These are phyloP conservation scores for Eucalyptus microcorys DNA, from an alignment of 345 rosid genomes.

Conservation along the genomic window DNA sequence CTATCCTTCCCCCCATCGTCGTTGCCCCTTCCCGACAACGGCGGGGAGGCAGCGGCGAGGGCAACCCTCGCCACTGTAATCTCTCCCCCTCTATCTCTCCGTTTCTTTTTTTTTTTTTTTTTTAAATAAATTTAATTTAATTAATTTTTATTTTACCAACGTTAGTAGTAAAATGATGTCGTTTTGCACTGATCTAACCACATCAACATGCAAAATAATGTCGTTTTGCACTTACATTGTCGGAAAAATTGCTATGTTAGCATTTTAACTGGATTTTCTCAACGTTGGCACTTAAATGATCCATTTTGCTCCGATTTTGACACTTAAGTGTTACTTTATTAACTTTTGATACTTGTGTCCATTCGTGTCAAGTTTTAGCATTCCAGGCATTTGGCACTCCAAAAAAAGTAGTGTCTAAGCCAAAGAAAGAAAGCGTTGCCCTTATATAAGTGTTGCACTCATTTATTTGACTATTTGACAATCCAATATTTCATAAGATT, in stretches of 20 bases:
- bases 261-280: rapidly evolving
- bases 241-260: rapidly evolving
- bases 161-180: rapidly evolving
- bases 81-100: too few species aligned
- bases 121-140: too few species aligned
- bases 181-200: too few species aligned
- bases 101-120: rapidly evolving
- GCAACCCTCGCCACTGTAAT: rapidly evolving
- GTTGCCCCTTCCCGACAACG: rapidly evolving
- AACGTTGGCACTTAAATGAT: rapidly evolving
- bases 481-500: neutral
- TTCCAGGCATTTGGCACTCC: rapidly evolving
- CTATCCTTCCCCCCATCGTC: rapidly evolving
- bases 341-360: rapidly evolving
- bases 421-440: too few species aligned
- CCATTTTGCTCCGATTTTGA: rapidly evolving
- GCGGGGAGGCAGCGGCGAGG: rapidly evolving
- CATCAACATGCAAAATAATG: rapidly evolving
- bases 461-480: neutral
- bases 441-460: neutral
- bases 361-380: rapidly evolving
- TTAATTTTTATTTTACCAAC: rapidly evolving
- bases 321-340: too few species aligned
- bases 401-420: rapidly evolving
- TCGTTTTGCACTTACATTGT: rapidly evolving